These are phyloP conservation scores for Niveomyces coronatus DNA, from an alignment of 2,329 filamentous ascomycete genomes.

Conservation along the genomic window DNA sequence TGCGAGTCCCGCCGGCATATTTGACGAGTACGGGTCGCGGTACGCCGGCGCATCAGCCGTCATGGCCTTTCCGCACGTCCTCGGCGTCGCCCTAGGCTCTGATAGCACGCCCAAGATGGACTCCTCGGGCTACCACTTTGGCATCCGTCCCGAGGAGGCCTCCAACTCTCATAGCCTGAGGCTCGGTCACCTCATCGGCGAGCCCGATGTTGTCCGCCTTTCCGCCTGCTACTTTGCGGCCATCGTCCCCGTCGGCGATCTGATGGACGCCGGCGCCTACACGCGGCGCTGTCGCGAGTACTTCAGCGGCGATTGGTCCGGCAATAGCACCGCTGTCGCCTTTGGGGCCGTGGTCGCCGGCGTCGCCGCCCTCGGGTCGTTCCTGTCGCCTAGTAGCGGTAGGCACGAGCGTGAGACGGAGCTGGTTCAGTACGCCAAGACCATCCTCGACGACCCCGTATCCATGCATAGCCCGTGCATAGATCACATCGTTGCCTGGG, in stretches of 20 bases:
- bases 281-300: slow-evolving; percentile 13
- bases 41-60: slow-evolving; percentile 14
- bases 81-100: slow-evolving; percentile 13
- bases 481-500: slow-evolving; percentile 15
- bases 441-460: slow-evolving; percentile 15
- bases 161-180: not conserved
- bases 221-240: slow-evolving; percentile 13
- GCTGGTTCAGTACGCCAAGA: slow-evolving; percentile 15
- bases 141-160: slow-evolving; percentile 15
- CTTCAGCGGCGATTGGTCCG: slow-evolving; percentile 9
- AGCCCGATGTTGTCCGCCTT: slow-evolving; percentile 13
- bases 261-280: slow-evolving; percentile 11
- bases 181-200: slow-evolving; percentile 12
- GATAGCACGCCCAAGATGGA: slow-evolving; percentile 12
- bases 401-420: slow-evolving; percentile 14
- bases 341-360: slow-evolving; percentile 15
- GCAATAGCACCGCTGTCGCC: slow-evolving; percentile 8
- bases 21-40: slow-evolving; percentile 13
- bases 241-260: slow-evolving; percentile 13
- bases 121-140: slow-evolving; percentile 16
- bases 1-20: slow-evolving; percentile 10
- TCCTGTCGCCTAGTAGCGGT: slow-evolving; percentile 13
- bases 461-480: slow-evolving; percentile 13
- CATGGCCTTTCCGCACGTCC: slow-evolving; percentile 16
- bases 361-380: slow-evolving; percentile 16